Conservation (phyloP, 1,284 basidiomycete genomes). For the Boletus smithii region DNA sequence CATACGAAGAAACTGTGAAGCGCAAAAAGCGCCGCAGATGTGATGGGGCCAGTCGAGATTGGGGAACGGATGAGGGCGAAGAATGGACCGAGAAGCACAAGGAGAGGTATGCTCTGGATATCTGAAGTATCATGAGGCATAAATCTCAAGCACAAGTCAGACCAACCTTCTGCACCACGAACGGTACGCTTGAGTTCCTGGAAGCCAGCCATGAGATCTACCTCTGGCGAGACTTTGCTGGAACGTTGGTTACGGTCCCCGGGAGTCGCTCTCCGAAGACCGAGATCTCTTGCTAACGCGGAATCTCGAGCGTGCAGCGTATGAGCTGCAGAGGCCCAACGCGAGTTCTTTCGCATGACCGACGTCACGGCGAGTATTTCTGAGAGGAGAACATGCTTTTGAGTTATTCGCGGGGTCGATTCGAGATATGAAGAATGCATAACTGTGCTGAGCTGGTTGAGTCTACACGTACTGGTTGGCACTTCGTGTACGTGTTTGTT, state of each 20-base stretch:
- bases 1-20: conserved; percentile 86
- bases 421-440: conserved; percentile 18
- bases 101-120: conserved; percentile 51
- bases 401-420: conserved; percentile 38
- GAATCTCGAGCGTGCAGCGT: conserved; percentile 59
- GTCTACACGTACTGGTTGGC: not conserved
- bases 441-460: not conserved
- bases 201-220: conserved; percentile 87
- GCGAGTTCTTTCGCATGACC: conserved; percentile 95
- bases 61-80: conserved; percentile 91
- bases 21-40: conserved; percentile 82
- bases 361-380: conserved; percentile 93
- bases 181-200: conserved; percentile 80
- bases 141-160: conserved; percentile 5
- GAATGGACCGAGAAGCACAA: conserved; percentile 80
- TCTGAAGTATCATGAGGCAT: conserved; percentile 43
- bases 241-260: conserved; percentile 38
- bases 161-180: conserved; percentile 69
- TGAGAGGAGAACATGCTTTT: conserved; percentile 77
- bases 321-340: conserved; percentile 77
- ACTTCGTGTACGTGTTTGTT: conserved; percentile 15
- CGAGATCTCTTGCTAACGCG: conserved; percentile 67
- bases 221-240: conserved; percentile 56
- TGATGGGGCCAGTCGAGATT: conserved; percentile 91
- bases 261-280: conserved; percentile 58